Evolutionary conservation across 371 early-diverging fungal genomes (phyloP).

Genomic region (Apophysomyces sp.): DNA sequence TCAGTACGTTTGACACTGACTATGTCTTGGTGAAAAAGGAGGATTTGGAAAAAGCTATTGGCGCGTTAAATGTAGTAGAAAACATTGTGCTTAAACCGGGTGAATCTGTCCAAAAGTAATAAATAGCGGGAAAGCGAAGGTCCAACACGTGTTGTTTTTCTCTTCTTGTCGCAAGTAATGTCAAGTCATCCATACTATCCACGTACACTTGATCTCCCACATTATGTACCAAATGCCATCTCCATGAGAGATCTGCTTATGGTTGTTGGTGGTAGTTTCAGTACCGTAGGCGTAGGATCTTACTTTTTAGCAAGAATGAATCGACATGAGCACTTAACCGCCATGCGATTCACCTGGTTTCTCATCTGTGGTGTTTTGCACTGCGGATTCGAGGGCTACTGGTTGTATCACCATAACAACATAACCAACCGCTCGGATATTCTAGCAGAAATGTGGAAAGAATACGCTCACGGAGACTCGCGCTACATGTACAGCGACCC

Average conservation of each 20-base stretch:
- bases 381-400: slow-evolving; percentile 86
- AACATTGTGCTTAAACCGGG: slow-evolving; percentile 13
- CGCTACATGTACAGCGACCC: slow-evolving; percentile 82
- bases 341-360: slow-evolving; percentile 78
- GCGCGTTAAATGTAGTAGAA: slow-evolving; percentile 26
- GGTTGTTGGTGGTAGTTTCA: slow-evolving; percentile 33
- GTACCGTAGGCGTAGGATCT: slow-evolving; percentile 23
- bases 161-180: not conserved
- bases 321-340: slow-evolving; percentile 13
- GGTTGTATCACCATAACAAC: slow-evolving; percentile 58
- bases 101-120: slow-evolving; percentile 1
- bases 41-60: slow-evolving; percentile 42
- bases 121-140: not conserved
- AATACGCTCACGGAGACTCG: slow-evolving; percentile 87
- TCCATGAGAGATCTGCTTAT: slow-evolving; percentile 36
- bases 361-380: slow-evolving; percentile 76
- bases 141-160: not conserved
- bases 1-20: slow-evolving; percentile 81
- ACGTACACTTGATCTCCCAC: slow-evolving; percentile 37
- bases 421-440: slow-evolving; percentile 65
- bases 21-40: slow-evolving; percentile 72
- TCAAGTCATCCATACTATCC: slow-evolving; percentile 61
- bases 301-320: slow-evolving; percentile 22
- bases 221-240: slow-evolving; percentile 53
- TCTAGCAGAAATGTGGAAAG: slow-evolving; percentile 89